phyloP scores from a whole-genome alignment of 108 stramenopile species.

The Conticribra guillardii region DNA sequence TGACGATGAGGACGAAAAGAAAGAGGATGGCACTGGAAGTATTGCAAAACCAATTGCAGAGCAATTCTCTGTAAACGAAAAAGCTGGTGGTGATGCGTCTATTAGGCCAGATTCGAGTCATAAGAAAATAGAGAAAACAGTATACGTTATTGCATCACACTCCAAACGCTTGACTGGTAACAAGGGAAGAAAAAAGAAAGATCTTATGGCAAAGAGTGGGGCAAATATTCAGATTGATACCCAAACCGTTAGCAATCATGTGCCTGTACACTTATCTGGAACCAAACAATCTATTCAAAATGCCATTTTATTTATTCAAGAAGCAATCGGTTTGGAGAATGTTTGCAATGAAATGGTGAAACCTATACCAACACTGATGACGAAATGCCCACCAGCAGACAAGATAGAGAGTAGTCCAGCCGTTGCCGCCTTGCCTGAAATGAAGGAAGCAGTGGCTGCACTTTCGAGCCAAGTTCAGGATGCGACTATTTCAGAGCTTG shows the following conservation, averaged over 20 bases:
- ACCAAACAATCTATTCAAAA: conserved; percentile 4
- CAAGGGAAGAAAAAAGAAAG: conserved; percentile 36
- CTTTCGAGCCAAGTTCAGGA: too few species aligned
- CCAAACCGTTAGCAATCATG: conserved; percentile 12
- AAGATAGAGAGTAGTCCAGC: too few species aligned
- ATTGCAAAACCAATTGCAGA: too few species aligned
- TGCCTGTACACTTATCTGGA: conserved; percentile 32
- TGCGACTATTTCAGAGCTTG: too few species aligned
- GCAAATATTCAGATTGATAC: conserved; percentile 23
- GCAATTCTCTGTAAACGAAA: too few species aligned
- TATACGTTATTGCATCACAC: conserved; percentile 16
- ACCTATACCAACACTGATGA: neutral
- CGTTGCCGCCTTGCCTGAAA: too few species aligned
- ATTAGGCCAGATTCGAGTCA: neutral
- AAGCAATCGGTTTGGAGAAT: conserved; percentile 30
- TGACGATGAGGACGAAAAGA: neutral
- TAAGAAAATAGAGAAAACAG: conserved; percentile 9
- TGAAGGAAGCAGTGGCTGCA: too few species aligned
- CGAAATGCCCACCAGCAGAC: conserved; percentile 4
- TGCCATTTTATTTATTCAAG: conserved; percentile 27
- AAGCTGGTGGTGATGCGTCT: too few species aligned
- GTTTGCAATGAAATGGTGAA: conserved; percentile 15
- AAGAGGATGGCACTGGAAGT: conserved; percentile 2
- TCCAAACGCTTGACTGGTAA: conserved; percentile 33
- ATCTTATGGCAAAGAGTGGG: conserved; percentile 23